These are phyloP conservation scores for Trypanosoma cruzi DNA, from an alignment of 208 protist species.

Conservation along the genomic window DNA sequence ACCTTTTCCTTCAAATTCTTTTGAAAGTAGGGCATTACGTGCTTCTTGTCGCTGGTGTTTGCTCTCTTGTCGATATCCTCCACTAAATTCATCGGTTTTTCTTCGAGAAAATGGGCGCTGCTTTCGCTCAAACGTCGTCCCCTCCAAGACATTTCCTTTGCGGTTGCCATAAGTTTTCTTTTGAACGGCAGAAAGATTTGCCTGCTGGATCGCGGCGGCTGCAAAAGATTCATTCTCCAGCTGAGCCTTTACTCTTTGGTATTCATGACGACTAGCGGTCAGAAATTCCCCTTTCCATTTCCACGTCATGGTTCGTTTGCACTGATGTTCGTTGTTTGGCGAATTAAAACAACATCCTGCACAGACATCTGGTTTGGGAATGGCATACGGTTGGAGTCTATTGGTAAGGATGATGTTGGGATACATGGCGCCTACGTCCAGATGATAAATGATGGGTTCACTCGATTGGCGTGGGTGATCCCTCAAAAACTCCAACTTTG, in stretches of 20 bases:
- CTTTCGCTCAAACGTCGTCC: constrained; percentile 84
- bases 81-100: constrained; percentile 30
- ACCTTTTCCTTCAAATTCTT: constrained; percentile 31
- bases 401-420: constrained; percentile 99
- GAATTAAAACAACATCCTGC: constrained; percentile 97
- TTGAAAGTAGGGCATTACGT: constrained; percentile 59
- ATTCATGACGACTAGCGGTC: constrained; percentile 95
- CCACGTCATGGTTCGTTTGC: constrained; percentile 98
- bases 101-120: constrained; percentile 31
- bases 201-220: constrained; percentile 73
- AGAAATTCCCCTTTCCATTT: constrained; percentile 98
- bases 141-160: constrained; percentile 91
- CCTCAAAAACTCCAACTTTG: constrained; percentile 83
- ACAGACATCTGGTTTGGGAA: constrained; percentile 96
- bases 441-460: constrained; percentile 99
- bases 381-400: constrained; percentile 98
- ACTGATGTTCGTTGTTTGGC: constrained; percentile 94
- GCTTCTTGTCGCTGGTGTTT: constrained; percentile 67
- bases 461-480: constrained; percentile 83
- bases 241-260: constrained; percentile 95
- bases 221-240: constrained; percentile 96
- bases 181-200: constrained; percentile 84
- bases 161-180: constrained; percentile 93
- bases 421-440: constrained; percentile 99
- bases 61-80: constrained; percentile 76